phyloP scores from a whole-genome alignment of 2,329 filamentous ascomycete genomes.

The Penicillium palitans region DNA sequence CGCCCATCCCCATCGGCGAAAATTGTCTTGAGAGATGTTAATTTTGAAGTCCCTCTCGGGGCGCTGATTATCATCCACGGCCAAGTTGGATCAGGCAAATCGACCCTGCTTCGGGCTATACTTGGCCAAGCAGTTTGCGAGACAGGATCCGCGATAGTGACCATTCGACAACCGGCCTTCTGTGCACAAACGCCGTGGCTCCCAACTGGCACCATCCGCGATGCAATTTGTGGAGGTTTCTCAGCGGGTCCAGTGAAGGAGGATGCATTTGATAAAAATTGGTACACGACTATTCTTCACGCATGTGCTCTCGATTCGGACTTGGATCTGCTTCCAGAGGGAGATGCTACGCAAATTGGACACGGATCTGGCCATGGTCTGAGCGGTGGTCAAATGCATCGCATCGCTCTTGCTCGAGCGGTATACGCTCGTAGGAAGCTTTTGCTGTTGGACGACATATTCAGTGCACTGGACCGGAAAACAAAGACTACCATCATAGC shows the following conservation, averaged over 20 bases:
- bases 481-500: neutral
- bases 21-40: neutral
- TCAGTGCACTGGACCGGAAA: neutral
- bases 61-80: neutral
- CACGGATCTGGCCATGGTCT: neutral
- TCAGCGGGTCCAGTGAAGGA: neutral
- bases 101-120: neutral
- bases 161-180: neutral
- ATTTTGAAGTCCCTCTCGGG: neutral
- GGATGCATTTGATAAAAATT: neutral
- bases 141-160: neutral
- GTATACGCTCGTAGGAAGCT: neutral
- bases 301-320: neutral
- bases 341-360: neutral
- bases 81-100: neutral
- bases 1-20: neutral
- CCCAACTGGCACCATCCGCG: neutral
- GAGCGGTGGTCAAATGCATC: neutral
- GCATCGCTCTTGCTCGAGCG: neutral
- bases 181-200: neutral
- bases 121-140: neutral
- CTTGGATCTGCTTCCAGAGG: neutral
- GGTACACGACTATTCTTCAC: neutral
- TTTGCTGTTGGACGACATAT: neutral
- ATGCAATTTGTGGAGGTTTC: neutral